Conservation (phyloP, 176 grass and related monocot genomes). For the Rhynchospora tenuis region DNA sequence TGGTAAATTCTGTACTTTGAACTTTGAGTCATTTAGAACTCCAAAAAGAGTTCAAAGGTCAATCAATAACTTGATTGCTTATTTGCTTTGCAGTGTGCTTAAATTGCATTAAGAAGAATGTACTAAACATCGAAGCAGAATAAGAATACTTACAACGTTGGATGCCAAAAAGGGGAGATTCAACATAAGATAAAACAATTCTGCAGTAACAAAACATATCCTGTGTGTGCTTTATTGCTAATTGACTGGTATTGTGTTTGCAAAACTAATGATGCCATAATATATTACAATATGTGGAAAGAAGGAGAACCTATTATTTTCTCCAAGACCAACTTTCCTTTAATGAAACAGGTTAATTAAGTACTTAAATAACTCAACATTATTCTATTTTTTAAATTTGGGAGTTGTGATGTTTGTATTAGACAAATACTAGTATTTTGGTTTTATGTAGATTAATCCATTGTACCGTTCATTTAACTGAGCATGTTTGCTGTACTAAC, state of each 20-base stretch:
- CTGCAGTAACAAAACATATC: not conserved
- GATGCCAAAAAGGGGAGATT: not conserved
- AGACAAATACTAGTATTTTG: not conserved
- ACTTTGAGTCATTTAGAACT: not conserved
- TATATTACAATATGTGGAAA: too few relatives aligned
- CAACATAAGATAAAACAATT: not conserved
- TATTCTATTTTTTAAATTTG: not conserved
- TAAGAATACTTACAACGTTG: not conserved
- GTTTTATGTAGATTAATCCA: not conserved
- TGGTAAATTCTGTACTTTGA: constrained; percentile 21
- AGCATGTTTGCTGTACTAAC: not conserved
- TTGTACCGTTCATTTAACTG: not conserved
- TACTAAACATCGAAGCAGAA: not conserved
- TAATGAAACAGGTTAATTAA: not conserved
- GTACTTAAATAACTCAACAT: not conserved
- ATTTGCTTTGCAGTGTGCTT: not conserved
- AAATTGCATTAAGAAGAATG: not conserved
- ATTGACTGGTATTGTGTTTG: not conserved
- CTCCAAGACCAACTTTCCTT: not conserved
- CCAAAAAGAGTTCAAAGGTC: not conserved
- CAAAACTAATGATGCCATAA: not conserved
- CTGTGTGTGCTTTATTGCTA: not conserved
- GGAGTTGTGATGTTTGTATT: not conserved
- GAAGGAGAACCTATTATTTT: not conserved
- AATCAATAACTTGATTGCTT: not conserved